Base-by-base conservation (phyloP, 2,329 filamentous ascomycete genomes). In the Fusarium sp. region DNA sequence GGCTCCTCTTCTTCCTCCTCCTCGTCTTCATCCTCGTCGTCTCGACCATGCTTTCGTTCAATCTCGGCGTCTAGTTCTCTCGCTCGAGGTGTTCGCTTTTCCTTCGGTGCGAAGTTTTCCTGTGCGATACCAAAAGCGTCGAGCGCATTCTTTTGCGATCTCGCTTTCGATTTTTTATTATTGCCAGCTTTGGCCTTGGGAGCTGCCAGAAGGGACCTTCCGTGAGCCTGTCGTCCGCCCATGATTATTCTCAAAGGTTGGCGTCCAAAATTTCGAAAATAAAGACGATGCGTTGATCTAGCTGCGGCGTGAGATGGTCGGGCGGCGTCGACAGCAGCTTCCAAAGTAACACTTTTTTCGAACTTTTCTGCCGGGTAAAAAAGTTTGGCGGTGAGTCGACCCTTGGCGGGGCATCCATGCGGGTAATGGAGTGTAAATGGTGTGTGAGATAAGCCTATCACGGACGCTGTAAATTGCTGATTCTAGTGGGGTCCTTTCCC, bases 141-240 rank as follows among this genome's bases (percentile, higher is more conserved):
- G 56, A 88, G 79, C 4, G 83, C 85, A 62, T 82, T 85, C 68
- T 82, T 82, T 65, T 80, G 79, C 48, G 83, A 77, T 56, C 78
- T 80, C n/a, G 82, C 76, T 65, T 84, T 86, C 36, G 83, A 84
- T 58, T 83, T 81, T 56, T 82, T 81, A 62, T 68, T 66, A 62
- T 68, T 66, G 20, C 52, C 53, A 24, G 61, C 55, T 23, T 72
- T 57, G 64, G 75, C 69, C 45, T 79, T 76, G 43, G 77, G 73
- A 38, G 73, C 74, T 12, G 80, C 75, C 66, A 84, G 75, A 21
- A 88, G 76, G 20, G 85, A 77, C 68, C 86, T 78, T 32, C 86
- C 86, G 74, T 88, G 86, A 43, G 86, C 79, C 79, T 88, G 86
- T 67, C 86, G 82, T 75, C 86, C 86, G 20, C 84, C 82, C 86